A percentile compares a stretch with the other conserved stretches of the same genome.
phyloP scores from a whole-genome alignment of 306 rosid genomes.

The Gastrolobium villosum region DNA sequence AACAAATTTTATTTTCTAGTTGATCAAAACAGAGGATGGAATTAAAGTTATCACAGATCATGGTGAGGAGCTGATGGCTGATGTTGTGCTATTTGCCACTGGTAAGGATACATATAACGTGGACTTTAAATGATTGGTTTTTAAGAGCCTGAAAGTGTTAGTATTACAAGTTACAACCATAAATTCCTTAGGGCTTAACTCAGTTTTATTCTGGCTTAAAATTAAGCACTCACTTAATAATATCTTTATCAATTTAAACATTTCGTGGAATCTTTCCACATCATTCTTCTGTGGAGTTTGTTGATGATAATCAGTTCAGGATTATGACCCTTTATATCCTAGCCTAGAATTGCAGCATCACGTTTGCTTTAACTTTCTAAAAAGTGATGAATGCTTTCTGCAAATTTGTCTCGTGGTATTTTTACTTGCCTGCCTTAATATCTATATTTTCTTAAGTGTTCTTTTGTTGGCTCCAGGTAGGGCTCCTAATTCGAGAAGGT shows the following conservation, averaged over 20 bases:
- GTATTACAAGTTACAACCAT: background rate
- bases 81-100: conserved; percentile 93
- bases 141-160: background rate
- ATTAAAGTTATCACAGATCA: conserved; percentile 90
- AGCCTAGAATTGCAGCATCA: background rate
- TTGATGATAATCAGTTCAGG: conserved; percentile 27
- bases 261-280: conserved; percentile 5
- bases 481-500: conserved; percentile 87
- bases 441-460: background rate
- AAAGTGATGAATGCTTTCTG: background rate
- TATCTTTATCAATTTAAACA: conserved; percentile 20
- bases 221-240: background rate
- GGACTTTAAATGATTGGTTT: background rate
- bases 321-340: background rate
- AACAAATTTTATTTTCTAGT: conserved; percentile 54
- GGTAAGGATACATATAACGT: conserved; percentile 62
- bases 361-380: background rate
- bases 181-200: conserved; percentile 9
- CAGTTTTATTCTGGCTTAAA: conserved; percentile 3
- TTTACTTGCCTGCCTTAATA: conserved; percentile 10
- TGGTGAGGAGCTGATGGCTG: conserved; percentile 88
- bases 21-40: conserved; percentile 83
- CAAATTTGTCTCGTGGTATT: conserved; percentile 31
- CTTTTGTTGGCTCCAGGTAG: conserved; percentile 70
- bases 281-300: background rate